Evolutionary conservation across 2,329 filamentous ascomycete species (phyloP), one percentile per base, ranked within the genome.

Genomic region (Sclerotinia glacialis): DNA sequence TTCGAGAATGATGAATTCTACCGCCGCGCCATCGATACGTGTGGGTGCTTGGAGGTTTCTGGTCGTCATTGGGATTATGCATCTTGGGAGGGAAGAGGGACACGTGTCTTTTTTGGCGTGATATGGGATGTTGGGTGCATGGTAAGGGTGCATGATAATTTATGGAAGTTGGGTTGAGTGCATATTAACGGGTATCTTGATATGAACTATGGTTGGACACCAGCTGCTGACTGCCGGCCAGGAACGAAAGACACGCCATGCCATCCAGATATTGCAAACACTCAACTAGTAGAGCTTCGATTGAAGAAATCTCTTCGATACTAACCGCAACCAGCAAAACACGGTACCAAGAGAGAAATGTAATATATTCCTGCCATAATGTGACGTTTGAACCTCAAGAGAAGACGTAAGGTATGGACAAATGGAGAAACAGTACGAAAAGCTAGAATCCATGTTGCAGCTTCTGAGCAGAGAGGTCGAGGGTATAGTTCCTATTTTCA

Each of bases 21-120:
- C 55, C 9, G 40, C 55, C 14, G 56, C 56, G 42, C 26, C 42
- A 59, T 46, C 21, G 56, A 59, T 26, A 7, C 56, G 56, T 59
- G 42, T 46, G 56, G 42, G 52, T 59, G 26, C 56, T 58, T 59
- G 21, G 11, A 16, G 7, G 5, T 9, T 59, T 34, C 42, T 7
- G 18, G 18, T 1, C 0, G n/a, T 23, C 23, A 34, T 16, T 23
- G 12, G 28, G 28, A 2, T 47, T 37, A 49, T 49, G n/a, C 26
- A 23, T 40, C 6, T 40, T 12, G 21, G 53, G 11, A 23, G 16
- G 6, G 6, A 21, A 14, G 11, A 11, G 37, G 37, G 11, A 31
- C 31, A 31, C 31, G 5, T 5, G 28, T 28, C 4, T 31, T 31
- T 31, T 31, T 31, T 31, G 31, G 31, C n/a, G n/a, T n/a, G n/a